Percentiles rank a stretch among this genome's conserved stretches.
These are phyloP conservation scores for Gossypium lobatum DNA, from an alignment of 441 rosid genomes.

Conservation along the genomic window DNA sequence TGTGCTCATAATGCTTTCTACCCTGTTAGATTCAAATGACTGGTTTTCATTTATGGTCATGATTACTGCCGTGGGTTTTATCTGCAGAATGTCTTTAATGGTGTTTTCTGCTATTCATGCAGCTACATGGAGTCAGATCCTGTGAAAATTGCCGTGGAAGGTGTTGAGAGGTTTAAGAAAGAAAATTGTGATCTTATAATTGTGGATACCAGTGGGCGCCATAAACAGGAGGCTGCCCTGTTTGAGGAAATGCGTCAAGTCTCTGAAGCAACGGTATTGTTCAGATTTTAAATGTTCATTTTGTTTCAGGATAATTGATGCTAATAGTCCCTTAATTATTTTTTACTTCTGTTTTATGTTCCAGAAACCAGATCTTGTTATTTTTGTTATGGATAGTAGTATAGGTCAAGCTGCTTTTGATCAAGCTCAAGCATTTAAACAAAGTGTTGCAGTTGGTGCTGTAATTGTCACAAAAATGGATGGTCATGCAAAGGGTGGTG, in stretches of 20 bases:
- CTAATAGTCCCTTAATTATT: slow-evolving; percentile 1
- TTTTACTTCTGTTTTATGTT: slow-evolving; percentile 12
- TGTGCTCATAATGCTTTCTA: neutral
- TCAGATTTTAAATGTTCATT: neutral
- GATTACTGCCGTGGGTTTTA: neutral
- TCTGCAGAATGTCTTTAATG: neutral
- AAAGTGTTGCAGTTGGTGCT: slow-evolving; percentile 94
- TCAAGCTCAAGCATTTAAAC: slow-evolving; percentile 96
- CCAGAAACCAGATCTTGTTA: slow-evolving; percentile 93
- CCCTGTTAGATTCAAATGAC: neutral
- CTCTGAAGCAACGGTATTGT: slow-evolving; percentile 82
- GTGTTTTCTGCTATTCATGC: slow-evolving; percentile 20
- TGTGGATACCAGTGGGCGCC: slow-evolving; percentile 95
- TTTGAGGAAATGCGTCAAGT: slow-evolving; percentile 99
- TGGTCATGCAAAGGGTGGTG: slow-evolving; percentile 99
- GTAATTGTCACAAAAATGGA: slow-evolving; percentile 96
- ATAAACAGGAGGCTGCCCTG: slow-evolving; percentile 50
- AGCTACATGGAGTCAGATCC: slow-evolving; percentile 97
- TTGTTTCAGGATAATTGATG: slow-evolving; percentile 9
- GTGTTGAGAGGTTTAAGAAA: slow-evolving; percentile 87
- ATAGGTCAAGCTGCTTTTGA: slow-evolving; percentile 98
- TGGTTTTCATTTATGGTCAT: neutral
- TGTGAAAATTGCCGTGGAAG: slow-evolving; percentile 91
- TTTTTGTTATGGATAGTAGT: slow-evolving; percentile 96
- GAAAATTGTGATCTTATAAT: slow-evolving; percentile 94